phyloP scores from a whole-genome alignment of 495 filamentous ascomycete species.

The Schizothecium vesticola region DNA sequence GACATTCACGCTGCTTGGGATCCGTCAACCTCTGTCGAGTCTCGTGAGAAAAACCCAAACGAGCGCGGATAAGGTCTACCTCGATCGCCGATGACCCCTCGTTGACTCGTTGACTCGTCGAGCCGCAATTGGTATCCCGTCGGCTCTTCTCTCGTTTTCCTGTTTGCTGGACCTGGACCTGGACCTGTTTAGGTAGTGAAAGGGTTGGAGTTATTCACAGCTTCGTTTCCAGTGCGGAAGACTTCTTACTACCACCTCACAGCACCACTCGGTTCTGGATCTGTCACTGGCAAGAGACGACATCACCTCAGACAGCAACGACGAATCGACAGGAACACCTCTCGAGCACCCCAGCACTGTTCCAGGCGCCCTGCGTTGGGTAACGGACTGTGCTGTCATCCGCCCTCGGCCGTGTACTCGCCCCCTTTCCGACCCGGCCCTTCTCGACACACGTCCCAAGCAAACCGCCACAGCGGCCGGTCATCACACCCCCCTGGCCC shows the following conservation, averaged over 20 bases:
- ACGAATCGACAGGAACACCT: background rate
- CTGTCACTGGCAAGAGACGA: background rate
- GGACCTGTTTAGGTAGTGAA: background rate
- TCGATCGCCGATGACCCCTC: background rate
- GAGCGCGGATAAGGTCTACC: conserved; percentile 1
- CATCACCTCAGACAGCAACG: background rate
- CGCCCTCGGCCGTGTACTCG: background rate
- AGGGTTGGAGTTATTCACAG: background rate
- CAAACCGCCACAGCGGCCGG: background rate
- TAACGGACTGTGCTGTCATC: background rate
- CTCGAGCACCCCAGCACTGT: background rate
- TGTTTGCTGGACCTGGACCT: background rate
- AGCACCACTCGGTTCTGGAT: background rate
- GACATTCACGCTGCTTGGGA: background rate
- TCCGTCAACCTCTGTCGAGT: background rate
- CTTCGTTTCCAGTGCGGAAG: background rate
- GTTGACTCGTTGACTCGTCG: background rate
- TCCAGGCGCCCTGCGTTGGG: background rate
- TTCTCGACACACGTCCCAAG: background rate
- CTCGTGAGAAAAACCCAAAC: conserved; percentile 5
- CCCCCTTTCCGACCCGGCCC: background rate
- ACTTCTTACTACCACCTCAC: background rate
- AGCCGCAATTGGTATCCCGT: background rate
- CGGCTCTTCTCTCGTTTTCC: background rate
- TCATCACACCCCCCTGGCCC: background rate